These are phyloP conservation scores for Massospora cicadina DNA, from an alignment of 371 early-diverging fungal species.

Conservation along the genomic window DNA sequence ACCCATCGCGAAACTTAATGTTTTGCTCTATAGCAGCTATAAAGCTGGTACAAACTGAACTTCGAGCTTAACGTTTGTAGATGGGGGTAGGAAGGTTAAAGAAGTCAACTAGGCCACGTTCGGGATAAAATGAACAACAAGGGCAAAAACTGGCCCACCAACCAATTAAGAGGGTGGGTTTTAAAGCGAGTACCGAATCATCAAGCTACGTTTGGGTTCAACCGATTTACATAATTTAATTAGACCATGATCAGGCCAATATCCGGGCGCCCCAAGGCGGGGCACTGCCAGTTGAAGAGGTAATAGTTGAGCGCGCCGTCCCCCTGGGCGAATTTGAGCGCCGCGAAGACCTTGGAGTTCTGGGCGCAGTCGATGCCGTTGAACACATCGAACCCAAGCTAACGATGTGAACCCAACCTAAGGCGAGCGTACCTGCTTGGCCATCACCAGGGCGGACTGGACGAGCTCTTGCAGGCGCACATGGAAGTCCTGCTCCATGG, in stretches of 20 bases:
- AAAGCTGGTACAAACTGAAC: too few species aligned
- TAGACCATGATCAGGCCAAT: conserved; percentile 79
- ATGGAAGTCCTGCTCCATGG: conserved; percentile 22
- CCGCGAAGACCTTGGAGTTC: conserved; percentile 48
- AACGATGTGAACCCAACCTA: not conserved
- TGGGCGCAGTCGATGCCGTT: conserved; percentile 82
- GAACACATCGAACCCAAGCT: conserved; percentile 67
- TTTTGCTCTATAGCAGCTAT: too few species aligned
- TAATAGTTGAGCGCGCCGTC: conserved; percentile 90
- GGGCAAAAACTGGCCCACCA: too few species aligned
- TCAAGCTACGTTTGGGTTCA: too few species aligned
- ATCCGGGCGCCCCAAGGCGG: conserved; percentile 38
- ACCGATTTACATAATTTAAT: too few species aligned
- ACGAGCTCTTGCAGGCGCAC: conserved; percentile 37
- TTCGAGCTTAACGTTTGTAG: too few species aligned
- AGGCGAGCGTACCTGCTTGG: conserved; percentile 32
- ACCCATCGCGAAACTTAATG: too few species aligned
- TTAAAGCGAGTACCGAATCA: too few species aligned
- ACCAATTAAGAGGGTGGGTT: too few species aligned
- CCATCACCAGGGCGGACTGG: conserved; percentile 57
- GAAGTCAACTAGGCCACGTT: too few species aligned
- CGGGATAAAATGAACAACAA: too few species aligned
- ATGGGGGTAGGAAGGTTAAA: too few species aligned
- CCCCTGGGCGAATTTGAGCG: conserved; percentile 80
- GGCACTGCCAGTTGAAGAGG: conserved; percentile 82